phyloP scores from a whole-genome alignment of 495 filamentous ascomycete species.

The Penicillium samsonianum region DNA sequence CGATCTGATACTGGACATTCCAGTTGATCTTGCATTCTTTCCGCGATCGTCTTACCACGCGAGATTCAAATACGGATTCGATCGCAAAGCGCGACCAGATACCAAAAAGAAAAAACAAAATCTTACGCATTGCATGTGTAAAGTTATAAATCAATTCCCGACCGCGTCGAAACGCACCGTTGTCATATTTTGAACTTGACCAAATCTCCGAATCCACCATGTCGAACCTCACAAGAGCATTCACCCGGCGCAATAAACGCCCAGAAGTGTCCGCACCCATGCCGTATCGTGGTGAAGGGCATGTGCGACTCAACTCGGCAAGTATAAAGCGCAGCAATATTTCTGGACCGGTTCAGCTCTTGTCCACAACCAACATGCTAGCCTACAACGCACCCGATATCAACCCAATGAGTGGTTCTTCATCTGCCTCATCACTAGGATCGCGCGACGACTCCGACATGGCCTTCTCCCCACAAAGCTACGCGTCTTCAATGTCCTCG shows the following conservation, averaged over 20 bases:
- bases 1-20: slow-evolving; percentile 39
- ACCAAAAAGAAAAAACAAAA: slow-evolving; percentile 11
- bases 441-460: slow-evolving; percentile 65
- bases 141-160: not conserved
- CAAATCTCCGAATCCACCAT: slow-evolving; percentile 29
- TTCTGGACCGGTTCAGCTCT: slow-evolving; percentile 79
- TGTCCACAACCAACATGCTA: slow-evolving; percentile 95
- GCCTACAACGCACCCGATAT: slow-evolving; percentile 90
- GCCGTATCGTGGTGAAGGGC: slow-evolving; percentile 49
- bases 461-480: slow-evolving; percentile 56
- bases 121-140: not conserved
- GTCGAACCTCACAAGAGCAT: slow-evolving; percentile 62
- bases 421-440: slow-evolving; percentile 56
- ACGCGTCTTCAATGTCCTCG: slow-evolving; percentile 63
- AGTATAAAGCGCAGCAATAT: slow-evolving; percentile 66
- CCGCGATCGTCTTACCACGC: slow-evolving; percentile 40
- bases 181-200: not conserved
- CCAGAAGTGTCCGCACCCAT: slow-evolving; percentile 50
- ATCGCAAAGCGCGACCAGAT: slow-evolving; percentile 13
- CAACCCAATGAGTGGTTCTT: slow-evolving; percentile 41
- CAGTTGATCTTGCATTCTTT: slow-evolving; percentile 31
- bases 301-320: slow-evolving; percentile 48
- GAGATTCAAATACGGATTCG: slow-evolving; percentile 14
- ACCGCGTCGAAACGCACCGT: slow-evolving; percentile 1
- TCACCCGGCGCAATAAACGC: slow-evolving; percentile 61